Evolutionary conservation across 331 rosid genomes (phyloP), one percentile per base, ranked within the genome.

Genomic region (Quercus phellos): DNA sequence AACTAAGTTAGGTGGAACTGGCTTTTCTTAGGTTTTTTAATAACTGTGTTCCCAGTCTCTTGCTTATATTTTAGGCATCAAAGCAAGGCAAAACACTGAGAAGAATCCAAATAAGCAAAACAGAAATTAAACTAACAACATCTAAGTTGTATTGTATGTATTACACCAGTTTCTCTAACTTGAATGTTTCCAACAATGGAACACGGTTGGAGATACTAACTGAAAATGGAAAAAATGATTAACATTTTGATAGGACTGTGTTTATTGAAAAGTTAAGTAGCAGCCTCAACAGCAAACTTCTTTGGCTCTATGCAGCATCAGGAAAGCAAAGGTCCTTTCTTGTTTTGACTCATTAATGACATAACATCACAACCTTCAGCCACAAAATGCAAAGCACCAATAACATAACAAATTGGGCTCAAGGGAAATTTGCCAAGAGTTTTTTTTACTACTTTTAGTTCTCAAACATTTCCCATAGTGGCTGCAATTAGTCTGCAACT

Each of bases 1-100:
- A 76, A 79, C 84, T 58, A 74, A 74, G 72, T 72, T 64, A 70
- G 80, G 78, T 70, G 74, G 34, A 51, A 61, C 14, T 1, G 42
- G 27, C 27, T 68, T 72, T 46, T 26, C 66, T 63, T 73, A 46
- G 9, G 0, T 16, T 29, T 27, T 55, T 35, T 4, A 38, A 1
- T 26, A 1, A 4, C 42, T 5, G n/a, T 46, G 71, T 50, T 70
- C 67, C 63, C 34, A 27, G 42, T 8, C 64, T 66, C 72, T 72
- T 78, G 77, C 82, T 71, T 61, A 29, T 72, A 10, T 51, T 27
- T 51, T 46, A 27, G 54, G 69, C 38, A 34, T 66, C 68, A 27
- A 61, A 3, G 68, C 14, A 21, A 8, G 30, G 42, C 43, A 61
- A 8, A 61, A 27, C 68, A 26, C 50, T 64, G 14, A 64, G 34